A percentile compares a stretch with the other conserved stretches of the same genome.
phyloP scores from a whole-genome alignment of 257 asterid genomes.

The Fraxinus cuspidata region DNA sequence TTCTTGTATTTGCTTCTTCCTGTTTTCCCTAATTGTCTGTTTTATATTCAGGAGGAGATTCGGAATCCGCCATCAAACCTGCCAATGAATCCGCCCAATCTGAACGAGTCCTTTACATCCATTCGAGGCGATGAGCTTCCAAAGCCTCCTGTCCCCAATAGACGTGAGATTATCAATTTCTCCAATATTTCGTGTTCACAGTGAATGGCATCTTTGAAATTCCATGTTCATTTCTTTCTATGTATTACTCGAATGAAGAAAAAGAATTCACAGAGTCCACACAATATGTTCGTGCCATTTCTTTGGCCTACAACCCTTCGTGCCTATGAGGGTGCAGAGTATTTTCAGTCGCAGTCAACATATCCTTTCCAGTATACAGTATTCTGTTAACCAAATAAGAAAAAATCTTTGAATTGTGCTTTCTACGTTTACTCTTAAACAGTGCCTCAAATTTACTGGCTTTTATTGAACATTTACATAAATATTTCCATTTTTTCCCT shows the following conservation, averaged over 20 bases:
- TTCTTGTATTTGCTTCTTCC: neutral
- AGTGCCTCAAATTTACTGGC: neutral
- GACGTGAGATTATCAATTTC: slow-evolving; percentile 61
- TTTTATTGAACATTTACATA: neutral
- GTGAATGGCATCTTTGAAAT: neutral
- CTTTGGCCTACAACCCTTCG: slow-evolving; percentile 18
- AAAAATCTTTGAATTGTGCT: slow-evolving; percentile 5
- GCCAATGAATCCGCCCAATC: slow-evolving; percentile 70
- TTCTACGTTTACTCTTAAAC: slow-evolving; percentile 32
- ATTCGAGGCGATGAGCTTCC: slow-evolving; percentile 89
- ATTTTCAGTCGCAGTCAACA: slow-evolving; percentile 36
- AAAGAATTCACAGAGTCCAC: neutral
- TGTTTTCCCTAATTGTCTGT: neutral
- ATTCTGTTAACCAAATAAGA: slow-evolving; percentile 39
- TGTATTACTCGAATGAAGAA: neutral
- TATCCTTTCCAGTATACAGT: slow-evolving; percentile 44
- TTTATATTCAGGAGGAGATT: slow-evolving; percentile 66
- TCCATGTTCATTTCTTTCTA: too few relatives aligned
- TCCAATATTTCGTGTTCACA: neutral
- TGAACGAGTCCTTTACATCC: slow-evolving; percentile 60
- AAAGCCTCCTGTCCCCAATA: slow-evolving; percentile 80
- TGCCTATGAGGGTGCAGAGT: slow-evolving; percentile 13
- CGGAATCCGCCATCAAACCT: slow-evolving; percentile 70
- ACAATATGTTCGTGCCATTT: neutral
- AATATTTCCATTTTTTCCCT: slow-evolving; percentile 20